Base-by-base conservation (phyloP, 805 yeast genomes). In the Pichia rugopelliculosa region DNA sequence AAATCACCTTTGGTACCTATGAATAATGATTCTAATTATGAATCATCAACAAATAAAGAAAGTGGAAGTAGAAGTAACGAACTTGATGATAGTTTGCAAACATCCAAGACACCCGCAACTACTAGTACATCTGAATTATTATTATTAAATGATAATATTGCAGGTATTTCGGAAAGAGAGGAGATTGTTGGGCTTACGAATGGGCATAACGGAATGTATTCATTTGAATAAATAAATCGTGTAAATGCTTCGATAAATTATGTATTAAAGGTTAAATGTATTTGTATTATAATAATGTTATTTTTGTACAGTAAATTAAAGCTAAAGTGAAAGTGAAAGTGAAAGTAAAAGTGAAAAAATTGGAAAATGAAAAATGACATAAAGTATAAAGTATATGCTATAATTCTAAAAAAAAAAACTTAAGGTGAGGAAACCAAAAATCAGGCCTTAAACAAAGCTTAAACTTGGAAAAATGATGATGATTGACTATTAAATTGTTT, bases 121-220 rank as follows among this genome's bases (percentile, higher is more conserved):
- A 62, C 65, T 1, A 61, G 57, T 34, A 63, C 62, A 38, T 60
- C 64, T 1, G 62, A 64, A 12, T 48, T 64, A 18, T 52, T 62
- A 6, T 43, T 64, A 20, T 42, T 64, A 42, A 62, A 60, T 46
- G 67, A 64, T 36, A 64, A 64, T 45, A 61, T 61, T 15, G 53
- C 59, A 3, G 64, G 56, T 4, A 65, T 62, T 10, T 56, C 62
- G 2, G 68, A 64, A 47, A 54, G 60, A 12, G 68, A 64, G 44
- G 68, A 64, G 42, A 54, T 64, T 44, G 68, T 64, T n/a, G 59
- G 65, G 8, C 52, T 64, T 49, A 54, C 67, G 9, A 64, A 62
- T 41, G 68, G 68, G 0, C 68, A 63, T 40, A 37, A 43, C 25
- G 47, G 41, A 8, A 33, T 45, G 43, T 45, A 37, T 24, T 17